Evolutionary conservation across 768 basidiomycete species (phyloP).

Genomic region (Amanita rubescens): DNA sequence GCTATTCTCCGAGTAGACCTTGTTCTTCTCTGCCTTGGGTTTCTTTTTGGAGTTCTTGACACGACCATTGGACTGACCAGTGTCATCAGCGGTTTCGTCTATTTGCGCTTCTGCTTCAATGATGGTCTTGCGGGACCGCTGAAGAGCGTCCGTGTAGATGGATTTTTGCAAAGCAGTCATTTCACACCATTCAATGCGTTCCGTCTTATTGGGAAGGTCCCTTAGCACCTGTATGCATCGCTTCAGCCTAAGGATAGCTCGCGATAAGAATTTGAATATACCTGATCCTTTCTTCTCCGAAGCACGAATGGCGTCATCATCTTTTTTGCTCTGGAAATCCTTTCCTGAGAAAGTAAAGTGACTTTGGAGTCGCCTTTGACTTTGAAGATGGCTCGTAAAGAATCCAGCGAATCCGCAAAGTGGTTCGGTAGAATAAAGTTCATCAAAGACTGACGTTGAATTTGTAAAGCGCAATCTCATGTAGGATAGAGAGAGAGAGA

Average conservation of each 20-base stretch:
- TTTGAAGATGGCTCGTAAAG: conserved; percentile 92
- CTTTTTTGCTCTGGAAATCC: conserved; percentile 91
- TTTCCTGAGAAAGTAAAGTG: conserved; percentile 83
- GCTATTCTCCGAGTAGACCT: conserved; percentile 71
- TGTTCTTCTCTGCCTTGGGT: conserved; percentile 43
- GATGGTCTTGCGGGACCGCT: conserved; percentile 77
- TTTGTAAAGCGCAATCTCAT: not conserved
- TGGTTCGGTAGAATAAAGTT: conserved; percentile 95
- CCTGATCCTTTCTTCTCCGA: conserved; percentile 94
- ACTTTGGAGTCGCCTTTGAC: conserved; percentile 89
- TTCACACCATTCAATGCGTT: conserved; percentile 92
- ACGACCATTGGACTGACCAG: conserved; percentile 15
- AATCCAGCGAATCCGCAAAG: conserved; percentile 70
- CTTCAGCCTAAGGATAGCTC: not conserved
- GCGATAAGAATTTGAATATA: conserved; percentile 17
- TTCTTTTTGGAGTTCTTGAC: conserved; percentile 37
- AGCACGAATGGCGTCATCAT: conserved; percentile 99
- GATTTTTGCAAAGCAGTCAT: conserved; percentile 79
- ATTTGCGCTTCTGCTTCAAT: conserved; percentile 36
- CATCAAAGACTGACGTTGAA: conserved; percentile 73
- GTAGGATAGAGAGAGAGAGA: conserved; percentile 11
- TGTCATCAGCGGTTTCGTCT: conserved; percentile 15
- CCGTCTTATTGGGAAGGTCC: conserved; percentile 88
- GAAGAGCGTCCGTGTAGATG: conserved; percentile 81
- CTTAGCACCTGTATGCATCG: conserved; percentile 60